A percentile compares a stretch with the other conserved stretches of the same genome.
Evolutionary conservation across 331 rosid species (phyloP).

Genomic region (Dryas integrifolia): DNA sequence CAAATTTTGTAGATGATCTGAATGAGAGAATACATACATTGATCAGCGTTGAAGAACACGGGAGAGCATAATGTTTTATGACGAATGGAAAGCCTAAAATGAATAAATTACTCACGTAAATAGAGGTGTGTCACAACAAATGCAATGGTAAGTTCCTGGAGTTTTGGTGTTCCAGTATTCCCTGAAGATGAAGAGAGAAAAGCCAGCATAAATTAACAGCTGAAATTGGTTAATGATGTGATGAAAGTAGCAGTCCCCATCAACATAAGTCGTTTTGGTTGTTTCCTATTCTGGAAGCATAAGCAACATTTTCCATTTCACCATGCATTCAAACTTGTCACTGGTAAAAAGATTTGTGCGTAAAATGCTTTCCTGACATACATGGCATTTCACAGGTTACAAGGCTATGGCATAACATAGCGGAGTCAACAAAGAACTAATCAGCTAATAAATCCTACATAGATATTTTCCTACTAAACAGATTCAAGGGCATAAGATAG

Average conservation of each 20-base stretch:
- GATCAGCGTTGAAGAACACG: not conserved
- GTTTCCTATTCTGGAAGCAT: not conserved
- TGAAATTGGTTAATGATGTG: not conserved
- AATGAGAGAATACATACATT: constrained; percentile 5
- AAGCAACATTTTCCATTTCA: constrained; percentile 7
- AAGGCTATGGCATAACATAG: not conserved
- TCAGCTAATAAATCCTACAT: not conserved
- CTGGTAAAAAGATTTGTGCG: not conserved
- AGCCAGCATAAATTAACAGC: not conserved
- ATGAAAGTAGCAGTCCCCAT: not conserved
- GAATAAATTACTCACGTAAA: constrained; percentile 60
- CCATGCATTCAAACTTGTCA: constrained; percentile 3
- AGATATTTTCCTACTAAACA: not conserved
- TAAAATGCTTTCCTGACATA: not conserved
- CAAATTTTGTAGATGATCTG: constrained; percentile 87
- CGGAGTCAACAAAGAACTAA: not conserved
- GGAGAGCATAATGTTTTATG: not conserved
- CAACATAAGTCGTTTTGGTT: not conserved
- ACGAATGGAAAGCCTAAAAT: not conserved
- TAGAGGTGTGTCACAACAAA: constrained; percentile 82
- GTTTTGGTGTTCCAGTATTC: constrained; percentile 90
- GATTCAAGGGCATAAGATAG: not conserved
- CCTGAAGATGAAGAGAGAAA: constrained; percentile 37
- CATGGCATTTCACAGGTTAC: too few relatives aligned
- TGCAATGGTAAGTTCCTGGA: constrained; percentile 70